Percentiles rank a stretch among this genome's conserved stretches.
These are phyloP conservation scores for Alternaria alternata DNA, from an alignment of 2,329 filamentous ascomycete species.

Conservation along the genomic window DNA sequence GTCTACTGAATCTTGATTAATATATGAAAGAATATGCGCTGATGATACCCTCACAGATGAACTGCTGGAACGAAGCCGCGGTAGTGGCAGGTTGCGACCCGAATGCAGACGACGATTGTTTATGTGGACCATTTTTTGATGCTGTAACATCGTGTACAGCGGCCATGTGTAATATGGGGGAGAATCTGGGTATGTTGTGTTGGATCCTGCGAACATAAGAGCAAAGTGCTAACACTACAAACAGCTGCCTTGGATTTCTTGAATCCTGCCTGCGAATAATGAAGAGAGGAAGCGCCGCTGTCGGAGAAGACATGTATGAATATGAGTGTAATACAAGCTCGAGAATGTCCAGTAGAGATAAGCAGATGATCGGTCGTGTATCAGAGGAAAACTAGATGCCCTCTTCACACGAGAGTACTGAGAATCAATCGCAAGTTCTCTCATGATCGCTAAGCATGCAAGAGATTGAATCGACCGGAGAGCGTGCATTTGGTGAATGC, in stretches of 20 bases:
- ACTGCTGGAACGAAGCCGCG: slow-evolving; percentile 47
- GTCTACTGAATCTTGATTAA: not conserved
- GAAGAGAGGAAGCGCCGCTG: not conserved
- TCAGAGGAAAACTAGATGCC: not conserved
- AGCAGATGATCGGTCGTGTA: not conserved
- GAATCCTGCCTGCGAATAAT: slow-evolving; percentile 16
- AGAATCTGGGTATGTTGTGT: slow-evolving; percentile 42
- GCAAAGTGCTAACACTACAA: slow-evolving; percentile 5
- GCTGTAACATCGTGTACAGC: slow-evolving; percentile 40
- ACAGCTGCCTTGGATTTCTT: slow-evolving; percentile 26
- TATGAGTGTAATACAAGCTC: not conserved
- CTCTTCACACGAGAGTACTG: not conserved
- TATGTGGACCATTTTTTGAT: slow-evolving; percentile 47
- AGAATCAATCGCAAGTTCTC: not conserved
- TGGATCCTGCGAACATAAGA: not conserved
- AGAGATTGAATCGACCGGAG: not conserved
- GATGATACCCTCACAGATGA: slow-evolving; percentile 24
- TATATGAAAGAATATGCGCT: slow-evolving; percentile 7
- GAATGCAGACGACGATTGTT: slow-evolving; percentile 39
- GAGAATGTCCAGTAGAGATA: not conserved
- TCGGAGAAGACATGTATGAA: slow-evolving; percentile 4
- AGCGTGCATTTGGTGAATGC: not conserved
- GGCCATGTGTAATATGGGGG: slow-evolving; percentile 37
- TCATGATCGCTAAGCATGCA: not conserved
- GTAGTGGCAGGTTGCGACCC: slow-evolving; percentile 41